Conservation (phyloP, 2,329 filamentous ascomycete species). For the Aspergillus aculeatinus region DNA sequence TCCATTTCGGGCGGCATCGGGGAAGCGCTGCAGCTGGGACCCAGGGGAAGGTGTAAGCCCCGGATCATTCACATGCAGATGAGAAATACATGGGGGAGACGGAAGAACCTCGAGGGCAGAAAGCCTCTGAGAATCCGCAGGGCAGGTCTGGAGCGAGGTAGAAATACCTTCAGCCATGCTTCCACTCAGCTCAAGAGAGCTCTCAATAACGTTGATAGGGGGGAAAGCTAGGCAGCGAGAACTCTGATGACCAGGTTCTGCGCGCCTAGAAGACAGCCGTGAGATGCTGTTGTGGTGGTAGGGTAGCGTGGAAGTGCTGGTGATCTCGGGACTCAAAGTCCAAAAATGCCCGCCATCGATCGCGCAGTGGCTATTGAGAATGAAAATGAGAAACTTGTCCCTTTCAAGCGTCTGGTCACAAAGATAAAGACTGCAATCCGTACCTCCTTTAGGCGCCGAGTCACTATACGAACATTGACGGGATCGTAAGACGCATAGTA, state of each 20-base stretch:
- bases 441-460: neutral
- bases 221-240: neutral
- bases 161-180: slow-evolving; percentile 41
- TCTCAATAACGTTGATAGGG: neutral
- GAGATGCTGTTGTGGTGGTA: neutral
- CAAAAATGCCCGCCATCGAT: neutral
- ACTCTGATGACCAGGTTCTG: neutral
- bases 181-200: slow-evolving; percentile 22
- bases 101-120: slow-evolving; percentile 23
- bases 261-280: neutral
- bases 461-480: neutral
- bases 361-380: neutral
- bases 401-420: neutral
- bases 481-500: neutral
- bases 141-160: slow-evolving; percentile 33
- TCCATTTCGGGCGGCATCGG: slow-evolving; percentile 15
- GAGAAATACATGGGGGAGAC: slow-evolving; percentile 19
- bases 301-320: neutral
- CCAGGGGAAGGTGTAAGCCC: slow-evolving; percentile 47
- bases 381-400: neutral
- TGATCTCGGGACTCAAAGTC: neutral
- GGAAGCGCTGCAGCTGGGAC: slow-evolving; percentile 29
- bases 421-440: neutral
- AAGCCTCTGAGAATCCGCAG: slow-evolving; percentile 20
- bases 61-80: slow-evolving; percentile 36